These are phyloP conservation scores for Boletus fagicola DNA, from an alignment of 768 basidiomycete genomes.

Conservation along the genomic window DNA sequence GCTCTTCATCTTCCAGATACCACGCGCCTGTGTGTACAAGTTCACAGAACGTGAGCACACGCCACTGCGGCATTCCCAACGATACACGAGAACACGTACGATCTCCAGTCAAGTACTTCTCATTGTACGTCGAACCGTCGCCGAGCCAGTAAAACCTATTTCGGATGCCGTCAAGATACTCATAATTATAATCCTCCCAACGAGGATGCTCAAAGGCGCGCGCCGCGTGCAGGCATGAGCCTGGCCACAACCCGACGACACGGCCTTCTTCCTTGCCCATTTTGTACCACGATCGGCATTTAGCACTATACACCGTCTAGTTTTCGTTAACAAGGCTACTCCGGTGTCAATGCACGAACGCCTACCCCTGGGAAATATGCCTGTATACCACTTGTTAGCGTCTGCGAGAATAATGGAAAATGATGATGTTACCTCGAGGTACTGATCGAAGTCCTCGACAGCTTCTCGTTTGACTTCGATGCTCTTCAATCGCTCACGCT, in stretches of 20 bases:
- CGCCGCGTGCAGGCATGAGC: slow-evolving; percentile 52
- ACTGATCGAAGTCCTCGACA: slow-evolving; percentile 59
- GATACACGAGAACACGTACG: slow-evolving; percentile 24
- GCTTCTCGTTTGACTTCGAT: slow-evolving; percentile 60
- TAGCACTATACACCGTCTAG: slow-evolving; percentile 57
- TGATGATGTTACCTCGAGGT: slow-evolving; percentile 43
- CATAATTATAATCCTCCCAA: slow-evolving; percentile 64
- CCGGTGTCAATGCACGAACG: neutral
- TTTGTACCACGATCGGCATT: slow-evolving; percentile 67
- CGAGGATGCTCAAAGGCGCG: slow-evolving; percentile 51
- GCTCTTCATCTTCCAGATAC: slow-evolving; percentile 14
- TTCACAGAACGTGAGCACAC: neutral
- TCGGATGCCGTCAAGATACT: slow-evolving; percentile 39
- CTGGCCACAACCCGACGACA: slow-evolving; percentile 59
- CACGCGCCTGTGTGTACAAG: slow-evolving; percentile 5
- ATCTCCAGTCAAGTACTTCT: slow-evolving; percentile 41
- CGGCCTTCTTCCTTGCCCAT: slow-evolving; percentile 54
- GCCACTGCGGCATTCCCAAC: too few relatives aligned
- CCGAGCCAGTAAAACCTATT: slow-evolving; percentile 62
- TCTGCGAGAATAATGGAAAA: too few relatives aligned
- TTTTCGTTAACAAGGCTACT: slow-evolving; percentile 1
- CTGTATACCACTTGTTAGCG: slow-evolving; percentile 1
- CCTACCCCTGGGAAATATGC: slow-evolving; percentile 18
- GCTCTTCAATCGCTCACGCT: slow-evolving; percentile 59
- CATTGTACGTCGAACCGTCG: slow-evolving; percentile 55